A percentile compares a stretch with the other conserved stretches of the same genome.
These are phyloP conservation scores for Aspergillus haitiensis DNA, from an alignment of 495 filamentous ascomycete species.

Conservation along the genomic window DNA sequence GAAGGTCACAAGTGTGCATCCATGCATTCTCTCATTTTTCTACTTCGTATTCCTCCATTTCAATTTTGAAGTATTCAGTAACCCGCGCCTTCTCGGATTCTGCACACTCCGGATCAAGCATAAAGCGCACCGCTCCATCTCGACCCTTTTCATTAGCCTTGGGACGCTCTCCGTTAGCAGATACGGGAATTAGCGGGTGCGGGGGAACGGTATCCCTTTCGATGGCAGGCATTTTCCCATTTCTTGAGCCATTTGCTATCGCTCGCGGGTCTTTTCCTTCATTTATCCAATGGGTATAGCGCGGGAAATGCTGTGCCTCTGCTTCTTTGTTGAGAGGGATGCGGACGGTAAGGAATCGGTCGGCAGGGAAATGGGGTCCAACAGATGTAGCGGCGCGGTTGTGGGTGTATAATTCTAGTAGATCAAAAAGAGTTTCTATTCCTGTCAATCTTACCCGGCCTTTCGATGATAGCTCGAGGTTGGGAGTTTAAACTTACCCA, in stretches of 20 bases:
- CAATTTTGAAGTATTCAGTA: constrained; percentile 66
- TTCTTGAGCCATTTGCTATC: constrained; percentile 33
- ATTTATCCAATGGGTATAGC: constrained; percentile 48
- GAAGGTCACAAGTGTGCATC: no score
- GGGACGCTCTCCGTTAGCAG: constrained; percentile 49
- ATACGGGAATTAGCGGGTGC: constrained; percentile 35
- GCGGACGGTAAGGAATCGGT: constrained; percentile 77
- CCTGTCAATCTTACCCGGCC: constrained; percentile 3
- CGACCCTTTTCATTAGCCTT: constrained; percentile 54
- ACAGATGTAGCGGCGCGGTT: constrained; percentile 70
- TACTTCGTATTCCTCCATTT: constrained; percentile 67
- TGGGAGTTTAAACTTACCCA: constrained; percentile 48
- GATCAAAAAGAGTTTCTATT: constrained; percentile 78
- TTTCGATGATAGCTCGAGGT: neutral
- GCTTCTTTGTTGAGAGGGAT: constrained; percentile 81
- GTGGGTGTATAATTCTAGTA: constrained; percentile 86
- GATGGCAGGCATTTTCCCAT: constrained; percentile 15
- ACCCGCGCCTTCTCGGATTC: constrained; percentile 67
- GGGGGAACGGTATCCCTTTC: constrained; percentile 8
- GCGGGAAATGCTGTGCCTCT: constrained; percentile 51
- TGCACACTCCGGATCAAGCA: constrained; percentile 79
- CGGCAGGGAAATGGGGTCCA: constrained; percentile 66
- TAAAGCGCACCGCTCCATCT: constrained; percentile 83
- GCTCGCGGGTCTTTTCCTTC: constrained; percentile 14
- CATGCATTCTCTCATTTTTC: constrained; percentile 28